Percentiles rank a stretch among this genome's conserved stretches.
Conservation (phyloP, 768 basidiomycete species). For the Kwoniella heveanensis region DNA sequence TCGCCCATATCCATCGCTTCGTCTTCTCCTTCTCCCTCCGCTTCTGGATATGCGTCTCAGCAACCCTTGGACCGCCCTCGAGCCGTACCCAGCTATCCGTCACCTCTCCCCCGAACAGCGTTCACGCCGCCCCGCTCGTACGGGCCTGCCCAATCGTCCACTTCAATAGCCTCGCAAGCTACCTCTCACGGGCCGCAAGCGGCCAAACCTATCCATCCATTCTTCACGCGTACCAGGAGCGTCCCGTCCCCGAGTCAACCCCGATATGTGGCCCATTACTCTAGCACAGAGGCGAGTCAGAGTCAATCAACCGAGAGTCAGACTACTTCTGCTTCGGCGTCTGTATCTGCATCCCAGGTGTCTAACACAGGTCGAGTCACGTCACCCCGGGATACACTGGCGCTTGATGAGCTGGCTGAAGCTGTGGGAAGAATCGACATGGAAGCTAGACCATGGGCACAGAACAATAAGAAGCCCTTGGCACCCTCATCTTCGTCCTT, state of each 20-base stretch:
- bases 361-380: not conserved
- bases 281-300: slow-evolving; percentile 25
- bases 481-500: not conserved
- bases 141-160: too few species aligned
- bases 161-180: not conserved
- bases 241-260: slow-evolving; percentile 33
- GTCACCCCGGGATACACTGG: not conserved
- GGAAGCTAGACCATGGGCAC: not conserved
- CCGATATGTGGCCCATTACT: slow-evolving; percentile 37
- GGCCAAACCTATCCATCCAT: slow-evolving; percentile 43
- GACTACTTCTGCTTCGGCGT: not conserved
- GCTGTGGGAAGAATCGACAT: slow-evolving; percentile 10
- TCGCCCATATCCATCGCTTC: slow-evolving; percentile 33
- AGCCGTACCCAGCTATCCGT: slow-evolving; percentile 25
- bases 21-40: slow-evolving; percentile 16
- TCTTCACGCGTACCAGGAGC: slow-evolving; percentile 33
- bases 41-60: too few species aligned
- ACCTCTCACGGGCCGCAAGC: not conserved
- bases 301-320: slow-evolving; percentile 6
- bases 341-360: not conserved
- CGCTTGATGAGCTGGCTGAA: slow-evolving; percentile 16
- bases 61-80: slow-evolving; percentile 14
- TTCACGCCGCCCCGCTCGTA: slow-evolving; percentile 6
- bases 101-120: slow-evolving; percentile 32
- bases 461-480: not conserved